These are phyloP conservation scores for Vaccinium vitisidaea DNA, from an alignment of 148 eudicot genomes.

Conservation along the genomic window DNA sequence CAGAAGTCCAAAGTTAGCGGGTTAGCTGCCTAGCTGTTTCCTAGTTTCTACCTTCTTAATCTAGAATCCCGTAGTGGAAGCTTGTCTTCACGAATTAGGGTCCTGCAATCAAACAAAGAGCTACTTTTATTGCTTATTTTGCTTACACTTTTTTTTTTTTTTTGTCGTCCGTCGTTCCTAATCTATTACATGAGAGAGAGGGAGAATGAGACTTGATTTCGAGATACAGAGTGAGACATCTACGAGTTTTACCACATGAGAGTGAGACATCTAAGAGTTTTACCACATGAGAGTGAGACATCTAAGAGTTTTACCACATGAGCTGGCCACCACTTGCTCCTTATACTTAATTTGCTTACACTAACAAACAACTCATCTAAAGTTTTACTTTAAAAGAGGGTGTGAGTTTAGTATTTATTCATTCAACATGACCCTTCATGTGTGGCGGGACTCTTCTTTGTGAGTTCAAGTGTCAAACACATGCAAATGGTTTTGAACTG, in stretches of 20 bases:
- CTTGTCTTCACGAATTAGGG: neutral
- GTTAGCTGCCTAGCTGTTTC: neutral
- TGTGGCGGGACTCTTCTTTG: neutral
- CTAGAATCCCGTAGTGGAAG: neutral
- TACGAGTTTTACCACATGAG: no score
- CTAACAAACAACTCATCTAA: neutral
- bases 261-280: no score
- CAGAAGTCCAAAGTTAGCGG: neutral
- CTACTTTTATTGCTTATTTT: neutral
- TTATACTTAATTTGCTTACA: neutral
- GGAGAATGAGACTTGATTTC: no score
- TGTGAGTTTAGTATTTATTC: neutral
- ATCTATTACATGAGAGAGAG: no score
- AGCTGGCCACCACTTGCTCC: no score
- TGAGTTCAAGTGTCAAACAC: neutral
- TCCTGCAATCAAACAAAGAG: neutral
- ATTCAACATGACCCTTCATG: neutral
- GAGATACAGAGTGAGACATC: no score
- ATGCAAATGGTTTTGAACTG: neutral
- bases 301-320: no score
- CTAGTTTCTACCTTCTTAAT: slow-evolving; percentile 2
- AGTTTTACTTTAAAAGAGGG: neutral
- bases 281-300: no score
- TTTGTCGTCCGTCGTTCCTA: no score
- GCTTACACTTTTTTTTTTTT: neutral